These are phyloP conservation scores for Fusarium solani-melongenae DNA, from an alignment of 2,329 filamentous ascomycete genomes.

Conservation along the genomic window DNA sequence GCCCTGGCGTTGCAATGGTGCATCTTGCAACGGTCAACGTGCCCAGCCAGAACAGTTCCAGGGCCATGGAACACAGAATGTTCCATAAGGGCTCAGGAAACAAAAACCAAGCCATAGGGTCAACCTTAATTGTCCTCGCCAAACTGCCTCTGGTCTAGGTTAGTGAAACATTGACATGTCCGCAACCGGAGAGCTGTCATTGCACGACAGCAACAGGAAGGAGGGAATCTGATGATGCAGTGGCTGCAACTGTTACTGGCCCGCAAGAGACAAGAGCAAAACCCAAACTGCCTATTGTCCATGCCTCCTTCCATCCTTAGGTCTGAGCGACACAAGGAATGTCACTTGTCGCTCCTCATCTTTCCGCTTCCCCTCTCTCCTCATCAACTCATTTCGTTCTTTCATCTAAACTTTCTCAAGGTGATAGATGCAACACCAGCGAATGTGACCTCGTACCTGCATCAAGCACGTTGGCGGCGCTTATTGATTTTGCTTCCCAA, in stretches of 20 bases:
- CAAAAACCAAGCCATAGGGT: background rate
- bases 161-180: background rate
- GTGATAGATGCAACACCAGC: conserved; percentile 11
- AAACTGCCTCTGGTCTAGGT: background rate
- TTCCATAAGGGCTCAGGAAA: background rate
- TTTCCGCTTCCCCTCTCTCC: background rate
- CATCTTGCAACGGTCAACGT: conserved; percentile 1
- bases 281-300: background rate
- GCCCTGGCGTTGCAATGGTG: background rate
- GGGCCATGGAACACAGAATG: background rate
- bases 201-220: conserved; percentile 28
- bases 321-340: conserved; percentile 12
- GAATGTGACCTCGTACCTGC: conserved; percentile 37
- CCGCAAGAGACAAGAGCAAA: background rate
- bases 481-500: conserved; percentile 4
- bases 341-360: conserved; percentile 28
- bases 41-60: background rate
- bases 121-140: background rate
- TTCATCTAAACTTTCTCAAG: conserved; percentile 22
- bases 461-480: conserved; percentile 28
- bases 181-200: conserved; percentile 9
- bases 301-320: conserved; percentile 2
- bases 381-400: conserved; percentile 3
- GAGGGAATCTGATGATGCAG: conserved; percentile 30
- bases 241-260: conserved; percentile 30